phyloP scores from a whole-genome alignment of 1,284 basidiomycete species.

The Cryptococcus hybrid region DNA sequence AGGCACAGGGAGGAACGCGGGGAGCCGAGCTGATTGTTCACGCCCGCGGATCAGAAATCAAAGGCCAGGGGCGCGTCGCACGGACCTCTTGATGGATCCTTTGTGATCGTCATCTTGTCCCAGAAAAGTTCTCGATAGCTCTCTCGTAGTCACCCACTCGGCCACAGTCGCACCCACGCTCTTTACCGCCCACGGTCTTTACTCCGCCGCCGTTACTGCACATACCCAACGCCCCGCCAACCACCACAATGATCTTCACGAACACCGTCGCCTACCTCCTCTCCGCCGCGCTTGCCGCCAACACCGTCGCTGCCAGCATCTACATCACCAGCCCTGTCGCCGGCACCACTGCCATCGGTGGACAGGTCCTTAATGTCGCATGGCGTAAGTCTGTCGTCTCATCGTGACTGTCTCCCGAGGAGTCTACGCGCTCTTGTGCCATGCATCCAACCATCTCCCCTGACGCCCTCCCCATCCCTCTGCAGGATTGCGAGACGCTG shows the following conservation, averaged over 20 bases:
- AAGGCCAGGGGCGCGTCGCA: no score
- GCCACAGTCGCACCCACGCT: no score
- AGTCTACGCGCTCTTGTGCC: neutral
- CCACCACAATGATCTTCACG: no score
- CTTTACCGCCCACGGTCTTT: no score
- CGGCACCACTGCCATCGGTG: slow-evolving; percentile 58
- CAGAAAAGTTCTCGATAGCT: neutral
- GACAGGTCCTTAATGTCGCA: slow-evolving; percentile 58
- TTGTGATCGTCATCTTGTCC: no score
- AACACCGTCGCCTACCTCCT: slow-evolving; percentile 35
- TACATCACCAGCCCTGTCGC: slow-evolving; percentile 52
- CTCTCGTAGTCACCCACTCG: no score
- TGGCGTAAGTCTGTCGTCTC: slow-evolving; percentile 56
- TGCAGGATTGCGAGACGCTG: neutral
- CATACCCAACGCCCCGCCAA: no score
- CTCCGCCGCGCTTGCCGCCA: slow-evolving; percentile 51
- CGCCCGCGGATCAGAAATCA: no score
- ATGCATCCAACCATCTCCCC: neutral
- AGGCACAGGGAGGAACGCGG: no score
- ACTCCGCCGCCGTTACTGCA: no score
- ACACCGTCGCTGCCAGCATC: slow-evolving; percentile 42
- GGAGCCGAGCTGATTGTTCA: no score
- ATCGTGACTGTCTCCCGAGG: no score
- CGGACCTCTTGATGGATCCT: neutral
- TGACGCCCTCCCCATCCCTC: neutral